Conservation (phyloP, 139 green algal genomes). For the Zygnema cylindricum region DNA sequence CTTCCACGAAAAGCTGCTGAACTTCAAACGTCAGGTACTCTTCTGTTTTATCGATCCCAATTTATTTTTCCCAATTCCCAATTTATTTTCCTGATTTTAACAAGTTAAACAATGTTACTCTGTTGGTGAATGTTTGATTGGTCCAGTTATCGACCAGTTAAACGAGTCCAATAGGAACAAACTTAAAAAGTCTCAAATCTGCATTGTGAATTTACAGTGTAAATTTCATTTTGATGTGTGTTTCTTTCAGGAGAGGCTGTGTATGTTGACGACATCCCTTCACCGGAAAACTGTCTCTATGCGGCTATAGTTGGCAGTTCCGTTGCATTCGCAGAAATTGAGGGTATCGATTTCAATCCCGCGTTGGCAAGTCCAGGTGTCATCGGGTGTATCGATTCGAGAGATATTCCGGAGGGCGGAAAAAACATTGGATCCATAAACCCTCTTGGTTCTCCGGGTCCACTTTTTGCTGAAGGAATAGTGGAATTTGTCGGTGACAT, state of each 20-base stretch:
- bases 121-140: too few relatives aligned
- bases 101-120: too few relatives aligned
- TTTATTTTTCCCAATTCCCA: too few relatives aligned
- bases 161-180: too few relatives aligned
- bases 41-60: too few relatives aligned
- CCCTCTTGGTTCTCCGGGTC: constrained; percentile 22
- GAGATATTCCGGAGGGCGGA: background rate
- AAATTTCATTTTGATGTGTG: too few relatives aligned
- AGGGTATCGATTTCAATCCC: constrained; percentile 48
- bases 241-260: constrained; percentile 69
- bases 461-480: constrained; percentile 52
- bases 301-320: constrained; percentile 66
- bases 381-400: constrained; percentile 48
- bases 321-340: constrained; percentile 57
- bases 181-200: too few relatives aligned
- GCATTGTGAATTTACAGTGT: too few relatives aligned
- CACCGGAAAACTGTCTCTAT: constrained; percentile 61
- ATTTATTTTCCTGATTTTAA: too few relatives aligned
- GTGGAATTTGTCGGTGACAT: constrained; percentile 64
- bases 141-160: too few relatives aligned
- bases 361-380: constrained; percentile 58
- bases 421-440: background rate
- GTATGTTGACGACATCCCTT: constrained; percentile 71
- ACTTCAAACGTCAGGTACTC: constrained; percentile 42
- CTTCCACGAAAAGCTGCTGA: background rate